Evolutionary conservation across 257 asterid genomes (phyloP).

Genomic region (Solanum gracilifrons): DNA sequence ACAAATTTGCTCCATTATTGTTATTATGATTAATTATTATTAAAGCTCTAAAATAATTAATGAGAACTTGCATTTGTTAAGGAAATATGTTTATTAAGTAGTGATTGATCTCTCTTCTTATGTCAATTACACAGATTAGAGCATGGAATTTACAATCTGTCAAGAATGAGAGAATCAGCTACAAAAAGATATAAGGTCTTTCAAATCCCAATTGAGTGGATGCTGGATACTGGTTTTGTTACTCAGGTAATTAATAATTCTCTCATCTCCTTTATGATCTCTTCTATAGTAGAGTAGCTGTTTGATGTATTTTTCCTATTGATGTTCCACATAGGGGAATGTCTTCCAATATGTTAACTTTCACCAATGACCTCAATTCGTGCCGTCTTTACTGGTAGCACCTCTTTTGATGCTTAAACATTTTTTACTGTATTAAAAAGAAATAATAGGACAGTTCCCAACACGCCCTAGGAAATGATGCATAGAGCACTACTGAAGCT

Average conservation of each 20-base stretch:
- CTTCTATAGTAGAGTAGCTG: neutral
- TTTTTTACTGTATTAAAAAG: neutral
- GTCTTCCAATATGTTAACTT: neutral
- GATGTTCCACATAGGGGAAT: neutral
- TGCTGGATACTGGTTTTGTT: constrained; percentile 73
- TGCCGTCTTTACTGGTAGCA: neutral
- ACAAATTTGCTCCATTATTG: neutral
- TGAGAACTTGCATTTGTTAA: neutral
- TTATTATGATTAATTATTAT: too few species aligned
- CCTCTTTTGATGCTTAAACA: neutral
- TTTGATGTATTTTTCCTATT: neutral
- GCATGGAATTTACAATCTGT: constrained; percentile 68
- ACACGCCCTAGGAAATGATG: neutral
- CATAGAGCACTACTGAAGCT: neutral
- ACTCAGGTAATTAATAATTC: constrained; percentile 45
- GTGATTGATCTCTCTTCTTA: neutral
- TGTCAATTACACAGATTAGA: constrained; percentile 50
- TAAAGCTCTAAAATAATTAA: neutral
- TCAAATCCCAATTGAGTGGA: constrained; percentile 81
- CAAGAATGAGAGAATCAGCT: constrained; percentile 86
- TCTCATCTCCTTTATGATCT: neutral
- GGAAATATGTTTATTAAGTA: neutral
- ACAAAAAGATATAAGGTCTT: constrained; percentile 55
- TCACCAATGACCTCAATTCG: neutral
- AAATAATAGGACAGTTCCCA: neutral